phyloP scores from a whole-genome alignment of 768 basidiomycete species.

The Tricholoma hemisulphureum region DNA sequence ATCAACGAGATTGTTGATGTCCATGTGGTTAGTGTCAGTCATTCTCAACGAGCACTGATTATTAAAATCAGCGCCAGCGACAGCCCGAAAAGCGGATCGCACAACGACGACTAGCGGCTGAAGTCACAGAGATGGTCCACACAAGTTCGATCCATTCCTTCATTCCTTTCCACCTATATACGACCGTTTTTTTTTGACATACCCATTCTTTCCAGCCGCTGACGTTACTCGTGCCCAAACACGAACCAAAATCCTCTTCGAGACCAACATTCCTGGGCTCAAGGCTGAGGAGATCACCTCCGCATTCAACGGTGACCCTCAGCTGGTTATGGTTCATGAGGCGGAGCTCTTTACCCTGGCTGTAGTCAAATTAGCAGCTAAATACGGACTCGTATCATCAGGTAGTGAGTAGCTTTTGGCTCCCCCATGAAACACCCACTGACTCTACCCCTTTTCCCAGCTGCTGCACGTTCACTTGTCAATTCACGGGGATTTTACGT shows the following conservation, averaged over 20 bases:
- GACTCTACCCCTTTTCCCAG: constrained; percentile 35
- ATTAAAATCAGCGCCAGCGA: constrained; percentile 19
- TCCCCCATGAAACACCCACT: neutral
- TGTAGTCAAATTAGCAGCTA: constrained; percentile 60
- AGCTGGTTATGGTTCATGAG: constrained; percentile 52
- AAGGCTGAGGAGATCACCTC: constrained; percentile 53
- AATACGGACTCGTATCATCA: constrained; percentile 57
- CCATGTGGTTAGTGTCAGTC: constrained; percentile 52
- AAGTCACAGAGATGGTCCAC: constrained; percentile 56
- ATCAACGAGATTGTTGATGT: constrained; percentile 55
- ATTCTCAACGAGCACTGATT: neutral
- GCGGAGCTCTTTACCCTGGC: constrained; percentile 53
- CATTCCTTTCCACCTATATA: neutral
- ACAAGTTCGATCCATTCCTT: constrained; percentile 24
- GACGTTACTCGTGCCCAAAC: constrained; percentile 41
- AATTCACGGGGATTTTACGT: constrained; percentile 68
- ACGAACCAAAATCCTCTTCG: constrained; percentile 45
- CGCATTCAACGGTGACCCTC: constrained; percentile 65
- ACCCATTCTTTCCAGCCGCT: constrained; percentile 28
- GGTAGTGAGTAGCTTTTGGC: constrained; percentile 48
- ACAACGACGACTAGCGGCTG: constrained; percentile 48
- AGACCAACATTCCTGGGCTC: constrained; percentile 44
- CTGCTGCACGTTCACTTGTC: constrained; percentile 62
- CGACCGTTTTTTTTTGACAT: too few species aligned
- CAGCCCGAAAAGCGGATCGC: constrained; percentile 45